Evolutionary conservation across 768 basidiomycete genomes (phyloP).

Genomic region (Paxillus rubicundulus): DNA sequence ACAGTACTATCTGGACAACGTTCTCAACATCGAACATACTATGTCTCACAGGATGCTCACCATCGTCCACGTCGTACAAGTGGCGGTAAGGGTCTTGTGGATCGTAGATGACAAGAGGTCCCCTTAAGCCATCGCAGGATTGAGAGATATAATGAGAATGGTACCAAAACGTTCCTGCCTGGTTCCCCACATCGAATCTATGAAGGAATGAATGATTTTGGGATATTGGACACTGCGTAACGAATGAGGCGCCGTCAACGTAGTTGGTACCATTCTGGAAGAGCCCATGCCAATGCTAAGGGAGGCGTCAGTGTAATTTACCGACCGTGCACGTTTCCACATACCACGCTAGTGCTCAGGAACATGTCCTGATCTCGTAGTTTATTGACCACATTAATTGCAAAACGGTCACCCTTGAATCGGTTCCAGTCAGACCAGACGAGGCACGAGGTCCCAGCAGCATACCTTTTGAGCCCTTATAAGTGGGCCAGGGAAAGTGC

Average conservation of each 20-base stretch:
- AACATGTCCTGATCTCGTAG: slow-evolving; percentile 48
- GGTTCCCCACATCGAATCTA: slow-evolving; percentile 15
- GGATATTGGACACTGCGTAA: slow-evolving; percentile 35
- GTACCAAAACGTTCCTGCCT: slow-evolving; percentile 35
- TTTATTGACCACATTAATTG: slow-evolving; percentile 45
- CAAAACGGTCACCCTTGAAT: slow-evolving; percentile 38
- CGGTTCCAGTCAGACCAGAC: neutral
- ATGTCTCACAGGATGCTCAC: slow-evolving; percentile 16
- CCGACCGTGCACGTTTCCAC: neutral
- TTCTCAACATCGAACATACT: neutral
- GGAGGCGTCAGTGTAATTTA: neutral
- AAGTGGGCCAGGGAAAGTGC: slow-evolving; percentile 46
- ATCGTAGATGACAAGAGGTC: slow-evolving; percentile 43
- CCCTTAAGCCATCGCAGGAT: slow-evolving; percentile 37
- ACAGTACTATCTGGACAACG: slow-evolving; percentile 19
- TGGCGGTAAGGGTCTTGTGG: slow-evolving; percentile 35
- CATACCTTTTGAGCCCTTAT: slow-evolving; percentile 36
- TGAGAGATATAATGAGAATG: slow-evolving; percentile 41
- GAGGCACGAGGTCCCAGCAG: neutral
- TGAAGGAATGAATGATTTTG: slow-evolving; percentile 25
- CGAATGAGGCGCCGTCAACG: slow-evolving; percentile 43
- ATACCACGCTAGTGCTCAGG: slow-evolving; percentile 45
- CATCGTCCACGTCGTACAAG: slow-evolving; percentile 47
- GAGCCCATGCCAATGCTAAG: slow-evolving; percentile 57
- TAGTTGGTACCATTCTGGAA: slow-evolving; percentile 43